phyloP scores from a whole-genome alignment of 257 asterid species.

The Solanum sitiens region DNA sequence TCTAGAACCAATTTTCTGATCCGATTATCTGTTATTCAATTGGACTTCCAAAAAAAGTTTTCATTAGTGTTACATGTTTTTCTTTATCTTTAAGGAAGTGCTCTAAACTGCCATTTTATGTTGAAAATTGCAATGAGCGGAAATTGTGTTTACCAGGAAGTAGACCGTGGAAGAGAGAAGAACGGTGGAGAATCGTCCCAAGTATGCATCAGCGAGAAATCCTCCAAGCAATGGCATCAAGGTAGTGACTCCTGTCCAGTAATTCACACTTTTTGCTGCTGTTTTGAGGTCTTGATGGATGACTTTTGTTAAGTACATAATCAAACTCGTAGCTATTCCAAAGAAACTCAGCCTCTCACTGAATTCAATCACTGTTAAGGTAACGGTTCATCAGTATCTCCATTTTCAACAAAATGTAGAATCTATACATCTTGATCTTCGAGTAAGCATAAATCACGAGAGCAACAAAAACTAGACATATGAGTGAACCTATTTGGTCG shows the following conservation, averaged over 20 bases:
- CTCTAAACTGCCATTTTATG: not conserved
- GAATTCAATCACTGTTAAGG: conserved; percentile 15
- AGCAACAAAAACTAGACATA: not conserved
- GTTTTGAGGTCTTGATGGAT: conserved; percentile 19
- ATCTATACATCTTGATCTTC: not conserved
- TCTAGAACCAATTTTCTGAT: not conserved
- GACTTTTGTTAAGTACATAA: conserved; percentile 16
- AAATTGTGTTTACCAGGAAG: conserved; percentile 7
- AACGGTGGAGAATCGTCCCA: conserved; percentile 16
- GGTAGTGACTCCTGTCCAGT: conserved; percentile 20
- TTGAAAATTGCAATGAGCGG: not conserved
- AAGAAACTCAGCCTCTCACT: conserved; percentile 15
- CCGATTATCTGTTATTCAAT: not conserved
- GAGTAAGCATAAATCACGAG: not conserved
- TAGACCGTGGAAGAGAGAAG: conserved; percentile 14
- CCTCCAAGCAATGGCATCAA: conserved; percentile 20
- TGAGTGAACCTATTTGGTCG: not conserved
- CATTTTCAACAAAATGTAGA: not conserved
- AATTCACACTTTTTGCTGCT: conserved; percentile 17
- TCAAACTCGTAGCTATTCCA: conserved; percentile 7
- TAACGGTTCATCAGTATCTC: conserved; percentile 54
- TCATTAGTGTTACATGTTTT: not conserved
- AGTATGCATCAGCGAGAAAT: conserved; percentile 18
- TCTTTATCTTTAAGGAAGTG: not conserved
- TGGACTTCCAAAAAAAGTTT: not conserved